These are phyloP conservation scores for Bryum argenteum DNA, from an alignment of 225 moss, liverwort and hornwort genomes.

Conservation along the genomic window DNA sequence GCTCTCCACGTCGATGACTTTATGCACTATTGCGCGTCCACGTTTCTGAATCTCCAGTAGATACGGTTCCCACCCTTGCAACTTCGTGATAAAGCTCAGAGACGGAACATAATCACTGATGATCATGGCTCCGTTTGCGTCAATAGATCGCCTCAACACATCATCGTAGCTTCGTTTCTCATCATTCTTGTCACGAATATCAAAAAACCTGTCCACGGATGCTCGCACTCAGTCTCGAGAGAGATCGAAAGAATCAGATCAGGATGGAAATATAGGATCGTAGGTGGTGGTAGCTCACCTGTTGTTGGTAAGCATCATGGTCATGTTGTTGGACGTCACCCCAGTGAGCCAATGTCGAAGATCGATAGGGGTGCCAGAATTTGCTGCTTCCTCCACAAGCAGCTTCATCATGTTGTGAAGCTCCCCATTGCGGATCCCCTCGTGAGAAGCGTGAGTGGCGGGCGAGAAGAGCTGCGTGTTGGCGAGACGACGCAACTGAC, in stretches of 20 bases:
- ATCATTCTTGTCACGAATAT: conserved; percentile 21
- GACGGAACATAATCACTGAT: conserved; percentile 64
- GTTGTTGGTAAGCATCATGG: conserved; percentile 43
- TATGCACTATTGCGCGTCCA: conserved; percentile 24
- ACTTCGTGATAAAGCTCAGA: conserved; percentile 42
- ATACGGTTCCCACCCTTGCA: conserved; percentile 34
- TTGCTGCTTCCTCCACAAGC: conserved; percentile 20
- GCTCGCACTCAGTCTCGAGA: too few relatives aligned
- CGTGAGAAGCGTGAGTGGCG: conserved; percentile 26
- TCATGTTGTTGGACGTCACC: conserved; percentile 43
- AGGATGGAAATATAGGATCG: too few relatives aligned
- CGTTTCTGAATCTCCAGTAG: conserved; percentile 23
- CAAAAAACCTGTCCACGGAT: conserved; percentile 28
- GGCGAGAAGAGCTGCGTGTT: conserved; percentile 38
- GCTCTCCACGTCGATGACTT: conserved; percentile 51
- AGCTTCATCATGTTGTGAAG: conserved; percentile 29
- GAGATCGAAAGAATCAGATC: too few relatives aligned
- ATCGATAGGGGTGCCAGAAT: conserved; percentile 9
- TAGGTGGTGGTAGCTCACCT: conserved; percentile 13
- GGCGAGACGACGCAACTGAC: conserved; percentile 33
- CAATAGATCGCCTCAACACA: conserved; percentile 27
- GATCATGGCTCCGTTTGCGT: conserved; percentile 35
- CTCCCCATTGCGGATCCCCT: conserved; percentile 24
- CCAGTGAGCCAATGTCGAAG: conserved; percentile 28
- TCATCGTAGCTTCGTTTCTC: conserved; percentile 35